Evolutionary conservation across 2,329 filamentous ascomycete species (phyloP).

Genomic region (Xylaria sp.): DNA sequence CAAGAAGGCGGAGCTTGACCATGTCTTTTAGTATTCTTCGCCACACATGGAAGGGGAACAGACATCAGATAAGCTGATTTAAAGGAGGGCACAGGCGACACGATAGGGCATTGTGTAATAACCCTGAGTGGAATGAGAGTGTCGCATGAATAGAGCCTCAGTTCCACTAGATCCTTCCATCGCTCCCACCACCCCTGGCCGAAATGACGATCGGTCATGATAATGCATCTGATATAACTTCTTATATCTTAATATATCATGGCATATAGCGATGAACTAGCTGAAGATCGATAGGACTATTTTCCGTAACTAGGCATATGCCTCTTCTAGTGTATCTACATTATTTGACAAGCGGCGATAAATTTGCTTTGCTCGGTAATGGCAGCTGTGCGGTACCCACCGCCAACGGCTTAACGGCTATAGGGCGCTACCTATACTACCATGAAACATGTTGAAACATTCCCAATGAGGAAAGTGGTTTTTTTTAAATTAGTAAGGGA

Average conservation of each 20-base stretch:
- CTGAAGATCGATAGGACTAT: neutral
- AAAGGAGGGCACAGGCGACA: neutral
- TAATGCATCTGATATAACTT: neutral
- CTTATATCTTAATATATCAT: neutral
- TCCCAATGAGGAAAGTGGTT: conserved; percentile 30
- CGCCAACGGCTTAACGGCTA: neutral
- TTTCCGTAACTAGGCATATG: neutral
- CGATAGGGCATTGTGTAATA: conserved; percentile 22
- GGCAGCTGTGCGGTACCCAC: neutral
- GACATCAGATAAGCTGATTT: conserved; percentile 10
- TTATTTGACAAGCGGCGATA: neutral
- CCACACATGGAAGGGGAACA: neutral
- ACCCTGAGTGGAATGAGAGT: conserved; percentile 27
- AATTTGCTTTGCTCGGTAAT: neutral
- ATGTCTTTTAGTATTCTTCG: neutral
- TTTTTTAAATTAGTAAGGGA: neutral
- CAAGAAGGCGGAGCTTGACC: conserved; percentile 3
- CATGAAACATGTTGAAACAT: conserved; percentile 34
- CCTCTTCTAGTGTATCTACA: neutral
- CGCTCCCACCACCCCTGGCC: neutral
- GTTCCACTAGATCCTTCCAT: conserved; percentile 27
- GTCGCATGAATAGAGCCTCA: conserved; percentile 30
- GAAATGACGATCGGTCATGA: conserved; percentile 23
- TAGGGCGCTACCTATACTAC: neutral
- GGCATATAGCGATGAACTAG: neutral